phyloP scores from a whole-genome alignment of 1,284 basidiomycete species.

The Sphaerobolus stellatus region DNA sequence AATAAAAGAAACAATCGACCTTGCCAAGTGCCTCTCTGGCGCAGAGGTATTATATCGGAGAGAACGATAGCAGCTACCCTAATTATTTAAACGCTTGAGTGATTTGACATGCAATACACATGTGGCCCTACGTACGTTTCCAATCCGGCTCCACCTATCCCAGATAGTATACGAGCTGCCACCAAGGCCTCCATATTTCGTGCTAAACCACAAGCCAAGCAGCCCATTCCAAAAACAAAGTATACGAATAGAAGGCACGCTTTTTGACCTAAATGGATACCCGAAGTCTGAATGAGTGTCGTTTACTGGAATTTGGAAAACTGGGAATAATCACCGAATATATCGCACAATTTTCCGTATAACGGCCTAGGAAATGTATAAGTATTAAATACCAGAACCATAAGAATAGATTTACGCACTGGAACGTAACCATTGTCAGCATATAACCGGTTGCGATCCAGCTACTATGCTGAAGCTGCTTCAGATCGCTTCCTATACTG shows the following conservation, averaged over 20 bases:
- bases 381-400: not conserved
- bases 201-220: slow-evolving; percentile 52
- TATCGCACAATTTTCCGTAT: slow-evolving; percentile 66
- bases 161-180: slow-evolving; percentile 52
- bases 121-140: slow-evolving; percentile 45
- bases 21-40: slow-evolving; percentile 62
- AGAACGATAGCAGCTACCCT: slow-evolving; percentile 62
- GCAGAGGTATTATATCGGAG: slow-evolving; percentile 59
- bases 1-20: slow-evolving; percentile 30
- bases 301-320: not conserved
- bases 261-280: slow-evolving; percentile 39
- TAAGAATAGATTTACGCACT: slow-evolving; percentile 33
- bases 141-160: slow-evolving; percentile 64
- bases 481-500: slow-evolving; percentile 59
- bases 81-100: not conserved
- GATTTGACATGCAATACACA: not conserved
- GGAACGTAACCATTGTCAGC: slow-evolving; percentile 58
- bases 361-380: slow-evolving; percentile 42
- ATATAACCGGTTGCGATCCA: slow-evolving; percentile 67
- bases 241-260: slow-evolving; percentile 56
- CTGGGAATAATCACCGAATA: slow-evolving; percentile 43
- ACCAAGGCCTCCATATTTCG: slow-evolving; percentile 58
- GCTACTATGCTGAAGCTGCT: slow-evolving; percentile 61
- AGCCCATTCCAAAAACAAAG: slow-evolving; percentile 52
- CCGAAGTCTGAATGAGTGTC: no score